Evolutionary conservation across 257 asterid genomes (phyloP).

Genomic region (Ballota nigra): DNA sequence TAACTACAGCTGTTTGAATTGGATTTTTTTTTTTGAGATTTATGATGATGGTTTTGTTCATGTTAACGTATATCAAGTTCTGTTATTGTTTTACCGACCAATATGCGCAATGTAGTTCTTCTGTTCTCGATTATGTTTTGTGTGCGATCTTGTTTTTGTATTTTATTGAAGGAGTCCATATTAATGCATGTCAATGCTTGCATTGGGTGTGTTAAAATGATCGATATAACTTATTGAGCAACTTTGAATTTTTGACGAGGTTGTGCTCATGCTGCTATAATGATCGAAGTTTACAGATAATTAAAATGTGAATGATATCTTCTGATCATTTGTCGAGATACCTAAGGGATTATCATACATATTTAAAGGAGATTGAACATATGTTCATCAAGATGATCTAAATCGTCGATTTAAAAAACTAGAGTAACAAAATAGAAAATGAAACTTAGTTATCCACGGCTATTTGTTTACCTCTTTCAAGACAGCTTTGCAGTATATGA

Average conservation of each 20-base stretch:
- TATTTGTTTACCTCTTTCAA: background rate
- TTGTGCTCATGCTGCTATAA: background rate
- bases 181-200: too few species aligned
- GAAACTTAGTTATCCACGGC: background rate
- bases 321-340: background rate
- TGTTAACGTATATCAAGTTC: too few species aligned
- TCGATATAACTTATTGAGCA: background rate
- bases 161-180: too few species aligned
- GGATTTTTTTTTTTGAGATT: too few species aligned
- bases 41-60: too few species aligned
- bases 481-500: background rate
- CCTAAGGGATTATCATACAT: background rate
- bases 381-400: background rate
- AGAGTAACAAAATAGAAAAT: background rate
- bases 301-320: background rate
- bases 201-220: background rate
- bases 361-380: background rate
- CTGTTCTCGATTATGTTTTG: too few species aligned
- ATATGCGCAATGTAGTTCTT: too few species aligned
- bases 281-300: background rate
- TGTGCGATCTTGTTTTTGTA: too few species aligned
- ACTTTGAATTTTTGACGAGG: background rate
- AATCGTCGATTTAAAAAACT: background rate
- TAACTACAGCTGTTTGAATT: too few species aligned
- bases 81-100: too few species aligned